Conservation (phyloP, 345 rosid genomes). For the Rhizophora apiculata region DNA sequence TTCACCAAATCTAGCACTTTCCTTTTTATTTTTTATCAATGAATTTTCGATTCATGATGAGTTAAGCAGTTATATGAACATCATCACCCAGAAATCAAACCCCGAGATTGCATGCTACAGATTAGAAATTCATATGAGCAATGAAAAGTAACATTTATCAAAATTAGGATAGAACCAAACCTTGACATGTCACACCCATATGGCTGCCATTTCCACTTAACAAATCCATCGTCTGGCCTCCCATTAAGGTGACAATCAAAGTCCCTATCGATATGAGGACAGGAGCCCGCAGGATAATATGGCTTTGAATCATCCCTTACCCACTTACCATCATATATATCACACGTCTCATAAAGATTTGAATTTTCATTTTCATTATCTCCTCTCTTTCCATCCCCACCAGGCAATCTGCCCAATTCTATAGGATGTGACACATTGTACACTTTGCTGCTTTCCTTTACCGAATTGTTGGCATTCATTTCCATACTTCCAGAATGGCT, state of each 20-base stretch:
- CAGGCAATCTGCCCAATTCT: constrained; percentile 7
- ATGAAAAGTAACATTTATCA: no score
- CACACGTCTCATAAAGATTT: constrained; percentile 41
- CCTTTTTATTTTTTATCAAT: background rate
- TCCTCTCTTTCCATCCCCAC: constrained; percentile 15
- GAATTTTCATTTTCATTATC: background rate
- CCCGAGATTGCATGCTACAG: no score
- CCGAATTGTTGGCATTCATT: constrained; percentile 6
- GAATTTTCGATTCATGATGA: no score
- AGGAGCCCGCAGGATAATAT: constrained; percentile 66
- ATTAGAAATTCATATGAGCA: no score
- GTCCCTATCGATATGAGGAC: constrained; percentile 74
- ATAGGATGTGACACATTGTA: constrained; percentile 12
- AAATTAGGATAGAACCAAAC: constrained; percentile 22
- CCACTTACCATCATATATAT: constrained; percentile 79
- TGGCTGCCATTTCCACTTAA: constrained; percentile 88
- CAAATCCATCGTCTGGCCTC: constrained; percentile 68
- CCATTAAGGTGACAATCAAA: constrained; percentile 67
- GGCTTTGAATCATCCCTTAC: constrained; percentile 67
- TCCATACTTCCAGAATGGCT: constrained; percentile 8
- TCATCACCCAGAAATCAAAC: no score
- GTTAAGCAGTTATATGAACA: no score
- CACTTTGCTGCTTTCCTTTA: background rate
- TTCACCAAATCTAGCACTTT: background rate
- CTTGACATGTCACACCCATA: constrained; percentile 68